Base-by-base conservation (phyloP, 2,329 filamentous ascomycete genomes). In the Davidsoniella neocaledoniae region DNA sequence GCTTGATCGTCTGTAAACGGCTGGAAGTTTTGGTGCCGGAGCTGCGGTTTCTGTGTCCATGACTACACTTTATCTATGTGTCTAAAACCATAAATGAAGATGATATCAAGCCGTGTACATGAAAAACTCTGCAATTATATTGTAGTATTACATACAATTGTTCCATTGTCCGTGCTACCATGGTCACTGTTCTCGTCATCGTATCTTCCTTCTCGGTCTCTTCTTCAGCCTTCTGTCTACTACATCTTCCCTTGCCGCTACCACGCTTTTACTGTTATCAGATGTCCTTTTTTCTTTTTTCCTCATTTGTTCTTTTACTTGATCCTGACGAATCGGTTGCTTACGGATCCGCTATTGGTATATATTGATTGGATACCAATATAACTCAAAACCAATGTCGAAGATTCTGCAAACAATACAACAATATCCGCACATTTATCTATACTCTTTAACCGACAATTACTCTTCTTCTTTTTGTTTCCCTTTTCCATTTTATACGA, bases 1-100 rank as follows among this genome's bases (percentile, higher is more conserved):
- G 71, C 71, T 91, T 60, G 86, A 83, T 60, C 76, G 79, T 61
- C 69, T 75, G 55, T 77, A 70, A 66, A 54, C 46, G 43, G 29
- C n/a, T 23, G 14, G n/a, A 19, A 25, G 19, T 25, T 38, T 38
- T 5, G 19, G 3, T 43, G 3, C 9, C 12, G 29, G 9, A 33
- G 10, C 19, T 19, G 40, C 14, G 40, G 10, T 6, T 25, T 43
- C 8, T 43, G n/a, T 19, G 6, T 19, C 7, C 14, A 29, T 3
- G 26, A 21, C 21, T 29, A 29, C 26, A 8, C 10, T 7, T 40
- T 4, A 16, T 40, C 21, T 19, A 17, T 42, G n/a, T 21, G 10
- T 42, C 3, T 21, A n/a, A 17, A 1, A 21, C 3, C 23, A 21
- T 42, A 42, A 21, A 42, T 42, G 40, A 42, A 21, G 21, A 21